phyloP scores from a whole-genome alignment of 441 rosid species.

The Gossypium davidsonii region DNA sequence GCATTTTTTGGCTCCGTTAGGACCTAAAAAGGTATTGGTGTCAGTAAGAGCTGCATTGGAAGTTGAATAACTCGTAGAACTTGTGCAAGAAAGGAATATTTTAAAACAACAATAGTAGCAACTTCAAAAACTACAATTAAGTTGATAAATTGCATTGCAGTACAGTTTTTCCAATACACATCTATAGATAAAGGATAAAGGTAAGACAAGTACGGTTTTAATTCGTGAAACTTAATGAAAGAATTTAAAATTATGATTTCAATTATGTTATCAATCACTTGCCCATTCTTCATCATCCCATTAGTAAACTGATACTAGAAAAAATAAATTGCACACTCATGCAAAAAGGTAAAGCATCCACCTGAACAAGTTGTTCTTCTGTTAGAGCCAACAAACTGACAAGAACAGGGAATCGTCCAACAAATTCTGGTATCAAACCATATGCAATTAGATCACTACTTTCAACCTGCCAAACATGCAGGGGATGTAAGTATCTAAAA shows the following conservation, averaged over 20 bases:
- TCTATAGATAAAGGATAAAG: not conserved
- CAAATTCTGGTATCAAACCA: constrained; percentile 97
- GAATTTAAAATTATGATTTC: not conserved
- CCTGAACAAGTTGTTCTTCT: constrained; percentile 94
- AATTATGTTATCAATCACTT: not conserved
- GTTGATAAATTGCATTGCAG: not conserved
- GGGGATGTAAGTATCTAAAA: not conserved
- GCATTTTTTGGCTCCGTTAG: constrained; percentile 97
- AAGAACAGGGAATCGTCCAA: constrained; percentile 94
- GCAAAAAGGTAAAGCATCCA: constrained; percentile 19
- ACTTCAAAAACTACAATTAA: not conserved
- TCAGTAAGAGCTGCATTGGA: not conserved
- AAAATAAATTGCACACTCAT: not conserved
- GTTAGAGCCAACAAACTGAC: constrained; percentile 90
- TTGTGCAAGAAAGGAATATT: not conserved
- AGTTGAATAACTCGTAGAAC: not conserved
- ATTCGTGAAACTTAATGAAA: not conserved
- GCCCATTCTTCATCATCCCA: not conserved
- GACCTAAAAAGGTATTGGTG: constrained; percentile 44
- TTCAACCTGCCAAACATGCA: constrained; percentile 64
- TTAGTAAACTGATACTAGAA: not conserved
- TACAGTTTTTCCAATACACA: not conserved
- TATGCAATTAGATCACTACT: constrained; percentile 94
- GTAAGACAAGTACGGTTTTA: not conserved
- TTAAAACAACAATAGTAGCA: not conserved